phyloP scores from a whole-genome alignment of 2,329 filamentous ascomycete species.

The Pseudocercospora macadamiae region DNA sequence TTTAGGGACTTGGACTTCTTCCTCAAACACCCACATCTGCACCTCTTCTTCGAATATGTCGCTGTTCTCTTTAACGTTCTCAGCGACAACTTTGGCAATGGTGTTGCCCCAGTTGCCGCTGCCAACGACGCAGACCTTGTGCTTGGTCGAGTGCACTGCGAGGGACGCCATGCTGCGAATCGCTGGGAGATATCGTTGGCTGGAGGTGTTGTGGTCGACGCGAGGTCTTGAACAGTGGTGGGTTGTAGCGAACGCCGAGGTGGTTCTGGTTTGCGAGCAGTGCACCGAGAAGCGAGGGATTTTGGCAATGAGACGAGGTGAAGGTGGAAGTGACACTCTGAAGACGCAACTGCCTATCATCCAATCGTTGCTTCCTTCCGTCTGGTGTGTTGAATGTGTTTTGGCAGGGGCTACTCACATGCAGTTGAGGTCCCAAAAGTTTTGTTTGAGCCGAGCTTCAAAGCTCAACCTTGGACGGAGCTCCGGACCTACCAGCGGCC shows the following conservation, averaged over 20 bases:
- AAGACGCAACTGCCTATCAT: neutral
- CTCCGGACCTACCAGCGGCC: too few relatives aligned
- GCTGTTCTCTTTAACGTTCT: conserved; percentile 79
- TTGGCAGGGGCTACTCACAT: neutral
- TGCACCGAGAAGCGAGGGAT: neutral
- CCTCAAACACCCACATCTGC: conserved; percentile 99
- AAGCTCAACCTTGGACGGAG: too few relatives aligned
- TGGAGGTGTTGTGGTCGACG: neutral
- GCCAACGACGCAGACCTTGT: conserved; percentile 92
- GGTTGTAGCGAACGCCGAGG: neutral
- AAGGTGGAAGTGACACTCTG: neutral
- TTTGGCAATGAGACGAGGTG: neutral
- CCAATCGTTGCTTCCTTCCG: neutral
- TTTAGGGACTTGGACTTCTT: conserved; percentile 75
- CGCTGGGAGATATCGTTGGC: neutral
- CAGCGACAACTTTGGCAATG: conserved; percentile 94
- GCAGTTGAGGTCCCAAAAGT: too few relatives aligned
- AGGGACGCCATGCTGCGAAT: conserved; percentile 50
- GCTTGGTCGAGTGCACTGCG: conserved; percentile 66
- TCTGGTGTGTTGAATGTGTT: neutral
- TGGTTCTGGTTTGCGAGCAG: neutral
- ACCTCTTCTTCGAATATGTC: conserved; percentile 85
- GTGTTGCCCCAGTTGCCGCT: conserved; percentile 99
- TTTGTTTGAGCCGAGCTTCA: too few relatives aligned
- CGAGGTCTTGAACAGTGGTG: neutral